These are phyloP conservation scores for Clonostachys rosea DNA, from an alignment of 2,329 filamentous ascomycete genomes.

Conservation along the genomic window DNA sequence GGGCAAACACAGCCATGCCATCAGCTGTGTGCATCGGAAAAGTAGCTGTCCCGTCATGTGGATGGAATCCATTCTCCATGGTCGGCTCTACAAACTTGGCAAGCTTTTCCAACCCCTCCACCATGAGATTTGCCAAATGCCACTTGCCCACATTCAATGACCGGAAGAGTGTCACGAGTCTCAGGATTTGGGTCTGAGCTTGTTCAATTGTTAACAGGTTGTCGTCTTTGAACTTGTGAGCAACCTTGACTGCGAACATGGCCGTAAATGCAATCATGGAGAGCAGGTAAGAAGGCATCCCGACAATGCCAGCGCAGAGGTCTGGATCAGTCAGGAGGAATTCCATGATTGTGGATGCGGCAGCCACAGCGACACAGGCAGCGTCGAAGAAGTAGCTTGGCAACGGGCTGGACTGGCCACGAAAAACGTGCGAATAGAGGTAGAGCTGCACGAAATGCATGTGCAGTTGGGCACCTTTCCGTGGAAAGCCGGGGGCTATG, in stretches of 20 bases:
- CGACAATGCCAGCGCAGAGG: slow-evolving; percentile 29
- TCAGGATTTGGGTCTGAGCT: no score
- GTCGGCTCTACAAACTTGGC: slow-evolving; percentile 7
- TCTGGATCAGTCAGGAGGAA: slow-evolving; percentile 35
- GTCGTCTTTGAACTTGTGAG: slow-evolving; percentile 31
- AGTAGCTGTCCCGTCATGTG: background rate
- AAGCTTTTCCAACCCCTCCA: slow-evolving; percentile 36
- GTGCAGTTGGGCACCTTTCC: slow-evolving; percentile 31
- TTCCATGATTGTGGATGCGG: slow-evolving; percentile 36
- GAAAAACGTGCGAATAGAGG: slow-evolving; percentile 34
- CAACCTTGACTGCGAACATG: slow-evolving; percentile 44
- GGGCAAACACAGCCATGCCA: background rate
- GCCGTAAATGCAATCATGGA: slow-evolving; percentile 49
- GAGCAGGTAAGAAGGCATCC: slow-evolving; percentile 45
- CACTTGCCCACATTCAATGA: slow-evolving; percentile 32
- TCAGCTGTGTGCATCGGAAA: background rate
- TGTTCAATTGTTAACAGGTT: slow-evolving; percentile 7
- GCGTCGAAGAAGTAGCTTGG: slow-evolving; percentile 25
- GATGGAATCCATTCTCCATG: background rate
- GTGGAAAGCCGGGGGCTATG: slow-evolving; percentile 30
- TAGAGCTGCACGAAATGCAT: slow-evolving; percentile 36
- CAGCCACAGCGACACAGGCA: slow-evolving; percentile 22
- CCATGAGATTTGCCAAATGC: slow-evolving; percentile 41
- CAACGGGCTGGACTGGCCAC: slow-evolving; percentile 25
- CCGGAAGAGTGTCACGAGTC: slow-evolving; percentile 31